Evolutionary conservation across 1,284 basidiomycete genomes (phyloP).

Genomic region (Cryptococcus sp.): DNA sequence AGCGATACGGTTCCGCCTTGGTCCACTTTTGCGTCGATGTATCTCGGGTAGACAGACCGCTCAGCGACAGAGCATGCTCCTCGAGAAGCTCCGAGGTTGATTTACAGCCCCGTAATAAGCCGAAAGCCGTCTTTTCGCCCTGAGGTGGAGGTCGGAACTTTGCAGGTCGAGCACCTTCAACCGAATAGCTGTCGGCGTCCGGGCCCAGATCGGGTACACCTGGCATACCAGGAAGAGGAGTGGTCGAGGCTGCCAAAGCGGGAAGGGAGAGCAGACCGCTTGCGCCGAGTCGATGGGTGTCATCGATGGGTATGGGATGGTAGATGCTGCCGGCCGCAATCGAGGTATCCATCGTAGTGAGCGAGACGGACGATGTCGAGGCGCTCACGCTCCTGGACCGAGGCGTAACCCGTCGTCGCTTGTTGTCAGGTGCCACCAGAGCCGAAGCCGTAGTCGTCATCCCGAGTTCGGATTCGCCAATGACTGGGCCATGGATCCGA

Average conservation of each 20-base stretch:
- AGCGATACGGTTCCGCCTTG: conserved; percentile 59
- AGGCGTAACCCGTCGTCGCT: conserved; percentile 17
- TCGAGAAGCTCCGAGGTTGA: conserved; percentile 34
- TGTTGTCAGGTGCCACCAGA: conserved; percentile 19
- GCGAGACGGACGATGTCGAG: not conserved
- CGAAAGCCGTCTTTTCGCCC: conserved; percentile 46
- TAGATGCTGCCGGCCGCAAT: conserved; percentile 41
- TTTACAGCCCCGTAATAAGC: conserved; percentile 32
- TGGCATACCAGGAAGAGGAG: conserved; percentile 14
- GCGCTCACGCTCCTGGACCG: conserved; percentile 13
- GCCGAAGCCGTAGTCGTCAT: conserved; percentile 29
- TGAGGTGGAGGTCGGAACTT: conserved; percentile 30
- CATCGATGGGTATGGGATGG: conserved; percentile 68
- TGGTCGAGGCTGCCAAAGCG: conserved; percentile 2
- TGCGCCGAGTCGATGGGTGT: conserved; percentile 74
- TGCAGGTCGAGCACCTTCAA: conserved; percentile 21
- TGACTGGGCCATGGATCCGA: conserved; percentile 23
- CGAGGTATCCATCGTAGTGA: not conserved
- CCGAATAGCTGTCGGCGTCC: conserved; percentile 43
- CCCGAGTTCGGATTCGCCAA: conserved; percentile 34
- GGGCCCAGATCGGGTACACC: conserved; percentile 42
- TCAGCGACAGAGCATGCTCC: conserved; percentile 2
- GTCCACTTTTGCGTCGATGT: conserved; percentile 36
- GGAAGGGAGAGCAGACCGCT: conserved; percentile 52
- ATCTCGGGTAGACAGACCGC: not conserved